A percentile compares a stretch with the other conserved stretches of the same genome.
phyloP scores from a whole-genome alignment of 208 protist species.

The Crithidia brevicula region DNA sequence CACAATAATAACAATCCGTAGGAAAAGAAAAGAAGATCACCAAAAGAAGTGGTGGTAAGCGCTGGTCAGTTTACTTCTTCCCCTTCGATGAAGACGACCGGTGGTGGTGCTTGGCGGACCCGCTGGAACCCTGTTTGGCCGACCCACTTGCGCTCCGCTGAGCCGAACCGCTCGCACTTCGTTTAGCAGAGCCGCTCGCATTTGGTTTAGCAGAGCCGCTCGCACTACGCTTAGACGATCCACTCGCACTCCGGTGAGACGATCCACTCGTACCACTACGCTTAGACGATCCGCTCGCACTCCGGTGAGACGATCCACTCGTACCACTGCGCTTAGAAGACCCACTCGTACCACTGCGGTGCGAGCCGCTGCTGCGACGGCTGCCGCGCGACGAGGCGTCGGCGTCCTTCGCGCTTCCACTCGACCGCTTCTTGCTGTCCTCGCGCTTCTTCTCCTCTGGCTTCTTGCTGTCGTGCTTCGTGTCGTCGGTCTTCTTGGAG shows the following conservation, averaged over 20 bases:
- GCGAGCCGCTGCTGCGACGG: slow-evolving; percentile 11
- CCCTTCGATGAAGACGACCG: slow-evolving; percentile 18
- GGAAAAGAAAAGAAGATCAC: too few relatives aligned
- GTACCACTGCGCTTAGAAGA: slow-evolving; percentile 9
- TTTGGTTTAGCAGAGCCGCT: too few relatives aligned
- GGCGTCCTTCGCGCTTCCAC: slow-evolving; percentile 16
- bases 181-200: background rate
- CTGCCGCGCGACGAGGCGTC: slow-evolving; percentile 6
- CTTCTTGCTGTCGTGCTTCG: slow-evolving; percentile 2
- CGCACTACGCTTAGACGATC: too few relatives aligned
- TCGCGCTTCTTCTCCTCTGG: slow-evolving; percentile 19
- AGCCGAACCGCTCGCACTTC: background rate
- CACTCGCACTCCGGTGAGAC: background rate
- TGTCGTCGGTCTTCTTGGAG: background rate
- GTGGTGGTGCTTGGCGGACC: slow-evolving; percentile 22
- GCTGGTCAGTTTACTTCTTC: slow-evolving; percentile 34
- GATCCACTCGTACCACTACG: background rate
- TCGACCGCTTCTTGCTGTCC: too few relatives aligned
- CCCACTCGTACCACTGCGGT: background rate
- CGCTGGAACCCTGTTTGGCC: background rate
- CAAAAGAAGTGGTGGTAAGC: too few relatives aligned
- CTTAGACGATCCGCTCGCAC: background rate
- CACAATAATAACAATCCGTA: background rate
- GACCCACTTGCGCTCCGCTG: background rate
- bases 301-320: background rate